Conservation (phyloP, 495 filamentous ascomycete genomes). For the Clavariopsis aquatica region DNA sequence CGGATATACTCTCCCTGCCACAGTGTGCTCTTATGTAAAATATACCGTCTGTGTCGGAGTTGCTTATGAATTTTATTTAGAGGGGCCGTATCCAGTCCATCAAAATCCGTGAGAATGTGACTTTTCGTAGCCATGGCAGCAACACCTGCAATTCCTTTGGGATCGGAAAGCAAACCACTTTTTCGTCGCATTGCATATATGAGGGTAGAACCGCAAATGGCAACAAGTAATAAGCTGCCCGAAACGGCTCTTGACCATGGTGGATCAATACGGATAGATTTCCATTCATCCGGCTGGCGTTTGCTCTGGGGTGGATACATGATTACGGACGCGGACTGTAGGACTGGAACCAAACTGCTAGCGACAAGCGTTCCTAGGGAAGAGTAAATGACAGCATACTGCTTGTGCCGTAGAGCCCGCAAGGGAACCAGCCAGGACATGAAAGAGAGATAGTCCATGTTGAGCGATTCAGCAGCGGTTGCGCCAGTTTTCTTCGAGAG, state of each 20-base stretch:
- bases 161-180: conserved; percentile 66
- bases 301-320: conserved; percentile 49
- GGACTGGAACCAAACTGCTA: conserved; percentile 61
- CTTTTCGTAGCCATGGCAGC: conserved; percentile 71
- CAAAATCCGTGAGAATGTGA: conserved; percentile 74
- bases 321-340: conserved; percentile 60
- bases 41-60: conserved; percentile 64
- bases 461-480: conserved; percentile 65
- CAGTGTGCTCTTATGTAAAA: conserved; percentile 67
- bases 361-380: conserved; percentile 64
- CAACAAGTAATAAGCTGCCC: conserved; percentile 52
- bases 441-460: conserved; percentile 69
- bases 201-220: conserved; percentile 54
- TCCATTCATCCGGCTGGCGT: conserved; percentile 28
- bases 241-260: conserved; percentile 65
- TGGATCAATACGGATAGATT: conserved; percentile 55
- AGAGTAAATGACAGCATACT: conserved; percentile 66
- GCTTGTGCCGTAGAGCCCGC: conserved; percentile 58
- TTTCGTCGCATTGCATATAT: conserved; percentile 61
- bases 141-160: conserved; percentile 71
- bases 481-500: conserved; percentile 64
- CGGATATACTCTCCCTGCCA: conserved; percentile 56
- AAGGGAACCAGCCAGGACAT: conserved; percentile 65
- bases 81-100: conserved; percentile 65
- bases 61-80: conserved; percentile 66